A percentile compares a stretch with the other conserved stretches of the same genome.
Conservation (phyloP, 2,329 filamentous ascomycete genomes). For the Capronia epimyces region DNA sequence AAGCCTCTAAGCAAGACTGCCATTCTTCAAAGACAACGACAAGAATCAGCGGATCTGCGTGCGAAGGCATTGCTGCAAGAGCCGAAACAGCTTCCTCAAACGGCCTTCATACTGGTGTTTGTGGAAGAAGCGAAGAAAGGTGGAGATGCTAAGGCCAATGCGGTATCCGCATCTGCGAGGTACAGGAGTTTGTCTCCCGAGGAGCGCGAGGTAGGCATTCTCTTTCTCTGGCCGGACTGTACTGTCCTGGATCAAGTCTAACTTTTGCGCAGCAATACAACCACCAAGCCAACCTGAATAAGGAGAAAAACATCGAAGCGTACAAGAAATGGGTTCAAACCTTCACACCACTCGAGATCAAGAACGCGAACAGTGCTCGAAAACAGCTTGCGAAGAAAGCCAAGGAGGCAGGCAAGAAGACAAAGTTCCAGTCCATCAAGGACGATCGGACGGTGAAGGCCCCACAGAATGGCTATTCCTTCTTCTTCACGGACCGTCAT, state of each 20-base stretch:
- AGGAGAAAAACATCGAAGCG: constrained; percentile 39
- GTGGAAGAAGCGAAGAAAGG: constrained; percentile 18
- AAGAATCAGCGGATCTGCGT: constrained; percentile 10
- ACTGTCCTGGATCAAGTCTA: no score
- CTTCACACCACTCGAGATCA: constrained; percentile 54
- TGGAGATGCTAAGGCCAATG: constrained; percentile 1
- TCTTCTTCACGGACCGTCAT: constrained; percentile 45
- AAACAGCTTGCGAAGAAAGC: constrained; percentile 26
- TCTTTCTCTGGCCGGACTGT: no score
- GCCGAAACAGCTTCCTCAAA: constrained; percentile 35
- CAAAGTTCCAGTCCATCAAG: constrained; percentile 34
- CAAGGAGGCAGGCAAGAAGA: constrained; percentile 18
- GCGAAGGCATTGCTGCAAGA: constrained; percentile 16
- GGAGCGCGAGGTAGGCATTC: constrained; percentile 36
- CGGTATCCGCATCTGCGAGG: constrained; percentile 24
- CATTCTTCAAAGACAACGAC: constrained; percentile 29
- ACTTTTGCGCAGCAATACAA: constrained; percentile 47
- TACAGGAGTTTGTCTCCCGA: constrained; percentile 34
- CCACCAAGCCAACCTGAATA: constrained; percentile 46
- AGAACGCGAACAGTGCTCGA: constrained; percentile 56
- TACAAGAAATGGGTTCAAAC: constrained; percentile 52
- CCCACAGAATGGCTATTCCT: constrained; percentile 36
- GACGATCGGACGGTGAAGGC: constrained; percentile 53
- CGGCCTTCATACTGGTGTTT: constrained; percentile 28
- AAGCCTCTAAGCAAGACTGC: constrained; percentile 28